A percentile compares a stretch with the other conserved stretches of the same genome.
Evolutionary conservation across 2,329 filamentous ascomycete genomes (phyloP).

Genomic region (Apiospora arundinis): DNA sequence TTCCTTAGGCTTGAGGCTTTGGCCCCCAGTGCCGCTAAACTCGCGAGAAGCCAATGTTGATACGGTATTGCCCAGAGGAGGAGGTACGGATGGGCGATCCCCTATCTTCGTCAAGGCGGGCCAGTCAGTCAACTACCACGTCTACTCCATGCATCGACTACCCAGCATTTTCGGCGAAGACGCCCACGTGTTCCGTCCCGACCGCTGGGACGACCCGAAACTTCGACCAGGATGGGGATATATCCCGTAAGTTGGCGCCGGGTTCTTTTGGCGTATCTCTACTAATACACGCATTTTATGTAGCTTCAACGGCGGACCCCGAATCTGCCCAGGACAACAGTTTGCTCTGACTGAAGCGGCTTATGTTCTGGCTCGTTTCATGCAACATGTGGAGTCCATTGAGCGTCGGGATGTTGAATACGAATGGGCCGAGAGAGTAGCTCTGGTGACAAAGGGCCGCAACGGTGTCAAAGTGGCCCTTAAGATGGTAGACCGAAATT

Average conservation of each 20-base stretch:
- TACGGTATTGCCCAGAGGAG: slow-evolving; percentile 54
- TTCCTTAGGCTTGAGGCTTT: not conserved
- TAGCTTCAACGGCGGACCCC: slow-evolving; percentile 45
- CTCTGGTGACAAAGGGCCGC: not conserved
- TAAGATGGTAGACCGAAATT: not conserved
- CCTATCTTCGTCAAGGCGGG: slow-evolving; percentile 54
- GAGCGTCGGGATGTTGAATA: slow-evolving; percentile 20
- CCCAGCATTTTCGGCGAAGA: slow-evolving; percentile 37
- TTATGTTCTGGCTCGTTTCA: slow-evolving; percentile 28
- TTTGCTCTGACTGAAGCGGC: slow-evolving; percentile 28
- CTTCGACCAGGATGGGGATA: slow-evolving; percentile 40
- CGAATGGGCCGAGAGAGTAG: not conserved
- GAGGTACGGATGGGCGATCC: slow-evolving; percentile 48
- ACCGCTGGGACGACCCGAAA: slow-evolving; percentile 27
- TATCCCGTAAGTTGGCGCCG: slow-evolving; percentile 25
- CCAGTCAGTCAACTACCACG: slow-evolving; percentile 44
- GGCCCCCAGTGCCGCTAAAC: slow-evolving; percentile 15
- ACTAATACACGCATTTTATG: not conserved
- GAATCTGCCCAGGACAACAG: slow-evolving; percentile 40
- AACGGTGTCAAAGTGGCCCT: slow-evolving; percentile 7
- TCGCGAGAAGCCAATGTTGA: slow-evolving; percentile 21
- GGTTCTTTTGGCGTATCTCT: not conserved
- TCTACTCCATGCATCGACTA: slow-evolving; percentile 42
- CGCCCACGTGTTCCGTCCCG: slow-evolving; percentile 28
- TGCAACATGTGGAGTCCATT: slow-evolving; percentile 28